Evolutionary conservation across 306 rosid genomes (phyloP).

Genomic region (Styphnolobium japonicum): DNA sequence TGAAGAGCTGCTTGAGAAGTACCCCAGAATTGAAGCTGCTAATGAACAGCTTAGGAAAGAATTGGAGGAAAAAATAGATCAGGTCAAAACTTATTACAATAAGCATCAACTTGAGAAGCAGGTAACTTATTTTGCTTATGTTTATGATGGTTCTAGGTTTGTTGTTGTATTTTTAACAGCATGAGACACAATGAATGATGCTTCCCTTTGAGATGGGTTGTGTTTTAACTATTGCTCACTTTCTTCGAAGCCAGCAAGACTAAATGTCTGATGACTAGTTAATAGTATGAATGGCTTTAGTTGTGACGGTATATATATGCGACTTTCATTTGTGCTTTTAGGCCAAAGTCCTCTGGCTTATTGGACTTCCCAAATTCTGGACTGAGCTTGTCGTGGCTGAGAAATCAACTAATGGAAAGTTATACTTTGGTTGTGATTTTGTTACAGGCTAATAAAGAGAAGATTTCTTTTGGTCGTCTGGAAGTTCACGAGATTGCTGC

Average conservation of each 20-base stretch:
- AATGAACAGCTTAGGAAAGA: conserved; percentile 83
- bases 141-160: neutral
- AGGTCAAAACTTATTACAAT: conserved; percentile 75
- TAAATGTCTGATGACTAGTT: neutral
- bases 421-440: neutral
- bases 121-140: conserved; percentile 45
- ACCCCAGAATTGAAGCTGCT: conserved; percentile 63
- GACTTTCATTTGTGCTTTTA: neutral
- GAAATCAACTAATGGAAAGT: neutral
- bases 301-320: neutral
- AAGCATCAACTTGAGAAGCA: conserved; percentile 96
- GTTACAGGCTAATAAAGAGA: conserved; percentile 91
- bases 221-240: neutral
- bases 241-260: neutral
- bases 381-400: neutral
- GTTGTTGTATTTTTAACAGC: neutral
- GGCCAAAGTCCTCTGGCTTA: neutral
- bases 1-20: conserved; percentile 78
- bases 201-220: neutral
- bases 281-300: conserved; percentile 13
- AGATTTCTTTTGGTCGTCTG: conserved; percentile 77
- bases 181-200: neutral
- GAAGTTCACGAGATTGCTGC: conserved; percentile 96
- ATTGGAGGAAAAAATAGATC: conserved; percentile 77
- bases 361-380: neutral